Evolutionary conservation across 306 rosid genomes (phyloP).

Genomic region (Coriaria nepalensis): DNA sequence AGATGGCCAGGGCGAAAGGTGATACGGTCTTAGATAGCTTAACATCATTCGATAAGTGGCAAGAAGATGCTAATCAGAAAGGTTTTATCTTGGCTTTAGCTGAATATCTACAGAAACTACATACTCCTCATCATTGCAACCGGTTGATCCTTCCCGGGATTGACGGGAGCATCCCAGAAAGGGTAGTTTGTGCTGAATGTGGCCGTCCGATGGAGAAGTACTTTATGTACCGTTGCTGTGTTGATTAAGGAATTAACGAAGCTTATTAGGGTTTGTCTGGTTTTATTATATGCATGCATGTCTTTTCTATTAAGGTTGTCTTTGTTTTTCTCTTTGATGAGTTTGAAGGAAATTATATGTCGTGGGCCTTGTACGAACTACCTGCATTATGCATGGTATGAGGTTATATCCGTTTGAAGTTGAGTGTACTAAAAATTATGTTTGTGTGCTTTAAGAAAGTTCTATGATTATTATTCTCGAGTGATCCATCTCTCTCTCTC

Average conservation of each 20-base stretch:
- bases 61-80: background rate
- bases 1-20: slow-evolving; percentile 62
- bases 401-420: no score
- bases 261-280: no score
- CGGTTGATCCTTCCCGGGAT: slow-evolving; percentile 64
- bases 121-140: slow-evolving; percentile 57
- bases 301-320: no score
- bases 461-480: no score
- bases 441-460: no score
- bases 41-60: slow-evolving; percentile 34
- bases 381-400: no score
- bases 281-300: no score
- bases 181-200: slow-evolving; percentile 72
- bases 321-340: no score
- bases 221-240: slow-evolving; percentile 83
- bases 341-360: no score
- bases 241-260: no score
- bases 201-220: slow-evolving; percentile 80
- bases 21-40: slow-evolving; percentile 26
- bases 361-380: no score
- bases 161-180: slow-evolving; percentile 49
- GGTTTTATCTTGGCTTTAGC: slow-evolving; percentile 37
- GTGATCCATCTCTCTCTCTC: background rate
- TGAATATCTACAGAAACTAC: slow-evolving; percentile 19
- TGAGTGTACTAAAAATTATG: no score